These are phyloP conservation scores for Mallotus japonicus DNA, from an alignment of 441 rosid genomes.

Conservation along the genomic window DNA sequence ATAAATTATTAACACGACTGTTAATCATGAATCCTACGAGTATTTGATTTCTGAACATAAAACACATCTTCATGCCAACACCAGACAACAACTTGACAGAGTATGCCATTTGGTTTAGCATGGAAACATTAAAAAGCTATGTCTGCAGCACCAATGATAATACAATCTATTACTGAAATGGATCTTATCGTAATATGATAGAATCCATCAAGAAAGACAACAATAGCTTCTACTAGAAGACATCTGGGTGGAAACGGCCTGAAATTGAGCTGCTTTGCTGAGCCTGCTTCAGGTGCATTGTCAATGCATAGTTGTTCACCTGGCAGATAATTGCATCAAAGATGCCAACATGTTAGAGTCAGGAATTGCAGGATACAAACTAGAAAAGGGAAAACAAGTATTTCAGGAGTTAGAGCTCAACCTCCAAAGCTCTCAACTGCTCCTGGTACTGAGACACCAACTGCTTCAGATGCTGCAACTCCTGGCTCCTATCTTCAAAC, in stretches of 20 bases:
- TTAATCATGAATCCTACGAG: background rate
- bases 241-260: constrained; percentile 40
- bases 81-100: background rate
- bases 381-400: background rate
- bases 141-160: background rate
- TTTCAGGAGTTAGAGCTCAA: constrained; percentile 23
- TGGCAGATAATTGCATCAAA: constrained; percentile 21
- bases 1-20: constrained; percentile 8
- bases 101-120: background rate
- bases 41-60: background rate
- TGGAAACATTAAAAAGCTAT: background rate
- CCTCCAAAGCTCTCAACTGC: constrained; percentile 86
- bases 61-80: background rate
- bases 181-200: no score
- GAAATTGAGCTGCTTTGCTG: constrained; percentile 35
- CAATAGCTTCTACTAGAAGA: constrained; percentile 40
- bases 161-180: background rate
- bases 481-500: constrained; percentile 57
- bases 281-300: constrained; percentile 47
- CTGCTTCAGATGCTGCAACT: constrained; percentile 74
- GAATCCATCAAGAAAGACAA: background rate
- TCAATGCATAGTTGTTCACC: constrained; percentile 57
- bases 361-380: background rate
- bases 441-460: constrained; percentile 77
- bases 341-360: background rate